Evolutionary conservation across 495 filamentous ascomycete genomes (phyloP), one percentile per base, ranked within the genome.

Genomic region (Penicillium cinerascens): DNA sequence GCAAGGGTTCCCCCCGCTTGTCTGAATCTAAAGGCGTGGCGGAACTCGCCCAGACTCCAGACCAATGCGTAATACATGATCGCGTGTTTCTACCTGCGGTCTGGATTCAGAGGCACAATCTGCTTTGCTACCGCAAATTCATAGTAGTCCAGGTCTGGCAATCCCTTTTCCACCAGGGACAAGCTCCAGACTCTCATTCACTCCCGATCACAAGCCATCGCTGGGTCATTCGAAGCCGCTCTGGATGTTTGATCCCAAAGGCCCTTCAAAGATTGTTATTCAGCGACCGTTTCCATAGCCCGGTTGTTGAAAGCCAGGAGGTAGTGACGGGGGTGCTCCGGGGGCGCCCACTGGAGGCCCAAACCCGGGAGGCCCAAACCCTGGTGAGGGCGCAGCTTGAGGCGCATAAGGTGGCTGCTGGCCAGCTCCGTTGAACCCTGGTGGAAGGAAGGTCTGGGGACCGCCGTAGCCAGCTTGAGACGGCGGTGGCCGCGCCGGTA

Each of bases 401-500:
- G 67, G 58, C 6, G 66, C 61, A 33, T 71, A 78, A 13, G 70
- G 60, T 16, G 63, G 45, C 53, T 69, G 72, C 40, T 76, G 75
- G 18, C 69, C 68, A 25, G 76, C 58, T 17, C 71, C 67, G 55
- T 77, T 78, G 51, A 79, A 81, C 9, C 77, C 78, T 61, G 80
- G 70, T 60, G 81, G 79, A 25, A 76, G 71, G 65, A 88, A 91
- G 35, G 83, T 78, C 55, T 86, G 83, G 7, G 89, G 88, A 9
- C 87, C 87, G 15, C 87, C 86, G 60, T 89, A 93, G 8, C 87
- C 87, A 47, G 74, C 84, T 56, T 91, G 86, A 35, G 84, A 88
- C 3, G 86, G 88, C 2, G 89, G 89, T 1, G 91, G 89, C 25
- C 89, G 78, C 21, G 88, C 86, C 17, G 89, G 91, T 13, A 92